These are phyloP conservation scores for Acanthamoeba quina DNA, from an alignment of 208 protist genomes.

Conservation along the genomic window DNA sequence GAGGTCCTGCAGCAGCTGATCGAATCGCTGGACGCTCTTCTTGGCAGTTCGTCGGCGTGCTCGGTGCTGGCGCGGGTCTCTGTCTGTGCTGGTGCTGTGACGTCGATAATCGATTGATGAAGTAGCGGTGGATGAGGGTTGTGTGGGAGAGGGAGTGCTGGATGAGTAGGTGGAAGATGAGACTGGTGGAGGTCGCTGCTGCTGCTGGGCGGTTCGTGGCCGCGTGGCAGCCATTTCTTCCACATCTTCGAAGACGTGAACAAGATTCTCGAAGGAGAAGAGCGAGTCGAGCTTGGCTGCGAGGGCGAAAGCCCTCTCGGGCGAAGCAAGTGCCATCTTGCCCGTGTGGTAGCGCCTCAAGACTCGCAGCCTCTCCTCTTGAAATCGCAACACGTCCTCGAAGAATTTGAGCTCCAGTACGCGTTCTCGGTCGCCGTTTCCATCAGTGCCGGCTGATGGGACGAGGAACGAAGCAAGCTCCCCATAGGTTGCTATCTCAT, in stretches of 20 bases:
- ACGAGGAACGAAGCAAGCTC: neutral
- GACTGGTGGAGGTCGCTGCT: neutral
- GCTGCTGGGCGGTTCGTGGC: neutral
- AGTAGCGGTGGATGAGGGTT: too few species aligned
- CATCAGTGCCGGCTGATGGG: neutral
- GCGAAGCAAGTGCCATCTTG: neutral
- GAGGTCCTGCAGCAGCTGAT: neutral
- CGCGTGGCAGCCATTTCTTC: neutral
- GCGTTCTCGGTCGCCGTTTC: neutral
- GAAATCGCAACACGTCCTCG: conserved; percentile 15
- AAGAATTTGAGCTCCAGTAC: neutral
- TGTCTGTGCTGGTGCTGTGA: neutral
- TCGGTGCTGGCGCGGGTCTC: too few species aligned
- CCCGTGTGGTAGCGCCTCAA: neutral
- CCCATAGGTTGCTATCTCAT: neutral
- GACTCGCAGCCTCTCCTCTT: neutral
- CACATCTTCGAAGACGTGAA: neutral
- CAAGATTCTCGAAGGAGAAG: neutral
- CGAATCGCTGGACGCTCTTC: neutral
- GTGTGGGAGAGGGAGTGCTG: too few species aligned
- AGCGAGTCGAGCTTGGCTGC: neutral
- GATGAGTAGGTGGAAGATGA: neutral
- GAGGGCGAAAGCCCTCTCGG: neutral
- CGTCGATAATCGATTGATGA: neutral
- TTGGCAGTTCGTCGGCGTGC: neutral